Evolutionary conservation across 2,329 filamentous ascomycete genomes (phyloP).

Genomic region (Fusarium transvaalense): DNA sequence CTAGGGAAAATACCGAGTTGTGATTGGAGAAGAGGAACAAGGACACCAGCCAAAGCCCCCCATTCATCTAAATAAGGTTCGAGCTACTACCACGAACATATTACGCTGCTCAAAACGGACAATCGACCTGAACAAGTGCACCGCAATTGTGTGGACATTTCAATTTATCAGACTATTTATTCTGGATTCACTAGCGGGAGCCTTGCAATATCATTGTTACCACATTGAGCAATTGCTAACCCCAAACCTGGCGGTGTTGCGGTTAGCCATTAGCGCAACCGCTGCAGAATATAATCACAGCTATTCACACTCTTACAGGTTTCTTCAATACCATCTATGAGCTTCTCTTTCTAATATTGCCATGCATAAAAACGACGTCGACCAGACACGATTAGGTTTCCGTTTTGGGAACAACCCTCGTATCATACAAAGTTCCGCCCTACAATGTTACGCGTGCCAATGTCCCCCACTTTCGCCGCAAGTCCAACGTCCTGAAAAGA

Average conservation of each 20-base stretch:
- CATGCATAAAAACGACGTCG: slow-evolving; percentile 33
- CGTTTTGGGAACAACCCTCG: slow-evolving; percentile 42
- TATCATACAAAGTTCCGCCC: slow-evolving; percentile 28
- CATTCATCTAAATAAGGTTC: slow-evolving; percentile 46
- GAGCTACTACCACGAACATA: slow-evolving; percentile 21
- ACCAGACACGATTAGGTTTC: slow-evolving; percentile 46
- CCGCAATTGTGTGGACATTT: slow-evolving; percentile 4
- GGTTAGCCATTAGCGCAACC: not conserved
- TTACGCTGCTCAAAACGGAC: slow-evolving; percentile 26
- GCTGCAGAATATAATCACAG: slow-evolving; percentile 4
- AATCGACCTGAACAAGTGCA: slow-evolving; percentile 8
- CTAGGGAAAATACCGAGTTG: slow-evolving; percentile 12
- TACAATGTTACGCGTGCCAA: slow-evolving; percentile 21
- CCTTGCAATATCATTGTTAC: slow-evolving; percentile 3
- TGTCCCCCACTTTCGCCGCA: slow-evolving; percentile 46
- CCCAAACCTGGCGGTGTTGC: slow-evolving; percentile 8
- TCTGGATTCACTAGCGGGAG: not conserved
- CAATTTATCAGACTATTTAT: slow-evolving; percentile 3
- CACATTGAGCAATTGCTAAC: slow-evolving; percentile 1
- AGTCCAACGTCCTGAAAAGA: slow-evolving; percentile 40
- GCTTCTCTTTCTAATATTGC: slow-evolving; percentile 12
- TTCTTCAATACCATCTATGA: not conserved
- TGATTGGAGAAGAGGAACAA: slow-evolving; percentile 40
- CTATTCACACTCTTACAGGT: not conserved
- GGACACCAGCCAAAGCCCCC: slow-evolving; percentile 24